Evolutionary conservation across 495 filamentous ascomycete genomes (phyloP).

Genomic region (Hyaloscypha bicolor): DNA sequence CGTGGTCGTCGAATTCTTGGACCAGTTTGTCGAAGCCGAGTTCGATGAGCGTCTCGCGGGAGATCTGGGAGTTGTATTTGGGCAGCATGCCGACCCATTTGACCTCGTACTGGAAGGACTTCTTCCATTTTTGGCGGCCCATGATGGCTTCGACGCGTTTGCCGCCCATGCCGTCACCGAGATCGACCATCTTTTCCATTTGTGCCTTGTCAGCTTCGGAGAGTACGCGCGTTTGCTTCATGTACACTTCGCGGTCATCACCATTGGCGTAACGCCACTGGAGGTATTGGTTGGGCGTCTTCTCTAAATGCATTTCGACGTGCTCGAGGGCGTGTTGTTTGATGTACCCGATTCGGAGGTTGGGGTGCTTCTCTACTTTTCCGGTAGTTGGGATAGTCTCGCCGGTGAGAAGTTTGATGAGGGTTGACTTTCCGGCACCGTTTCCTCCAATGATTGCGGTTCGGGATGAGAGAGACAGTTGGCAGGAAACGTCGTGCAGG

Average conservation of each 20-base stretch:
- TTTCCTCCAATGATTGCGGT: conserved; percentile 96
- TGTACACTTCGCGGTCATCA: conserved; percentile 92
- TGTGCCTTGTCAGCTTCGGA: conserved; percentile 83
- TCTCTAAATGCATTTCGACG: conserved; percentile 99
- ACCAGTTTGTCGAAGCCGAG: conserved; percentile 89
- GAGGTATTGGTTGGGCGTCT: conserved; percentile 97
- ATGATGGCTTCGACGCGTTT: conserved; percentile 86
- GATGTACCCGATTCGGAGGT: conserved; percentile 98
- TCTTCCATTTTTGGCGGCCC: conserved; percentile 98
- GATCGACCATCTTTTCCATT: conserved; percentile 84
- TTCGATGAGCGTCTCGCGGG: conserved; percentile 85
- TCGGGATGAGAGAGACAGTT: conserved; percentile 85
- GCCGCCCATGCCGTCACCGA: conserved; percentile 77
- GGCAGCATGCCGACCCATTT: conserved; percentile 90
- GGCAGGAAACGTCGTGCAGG: conserved; percentile 81
- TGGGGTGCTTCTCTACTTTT: conserved; percentile 97
- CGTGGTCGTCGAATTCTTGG: conserved; percentile 98
- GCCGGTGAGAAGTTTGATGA: conserved; percentile 98
- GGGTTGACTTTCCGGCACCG: conserved; percentile 96
- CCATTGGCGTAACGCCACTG: conserved; percentile 98
- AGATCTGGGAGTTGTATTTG: conserved; percentile 91
- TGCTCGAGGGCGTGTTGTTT: conserved; percentile 99
- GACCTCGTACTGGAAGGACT: conserved; percentile 98
- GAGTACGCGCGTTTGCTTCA: conserved; percentile 95
- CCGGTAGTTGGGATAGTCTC: conserved; percentile 86